Percentiles rank a stretch among this genome's conserved stretches.
These are phyloP conservation scores for Telopea speciosissima DNA, from an alignment of 177 flowering plant genomes.

Conservation along the genomic window DNA sequence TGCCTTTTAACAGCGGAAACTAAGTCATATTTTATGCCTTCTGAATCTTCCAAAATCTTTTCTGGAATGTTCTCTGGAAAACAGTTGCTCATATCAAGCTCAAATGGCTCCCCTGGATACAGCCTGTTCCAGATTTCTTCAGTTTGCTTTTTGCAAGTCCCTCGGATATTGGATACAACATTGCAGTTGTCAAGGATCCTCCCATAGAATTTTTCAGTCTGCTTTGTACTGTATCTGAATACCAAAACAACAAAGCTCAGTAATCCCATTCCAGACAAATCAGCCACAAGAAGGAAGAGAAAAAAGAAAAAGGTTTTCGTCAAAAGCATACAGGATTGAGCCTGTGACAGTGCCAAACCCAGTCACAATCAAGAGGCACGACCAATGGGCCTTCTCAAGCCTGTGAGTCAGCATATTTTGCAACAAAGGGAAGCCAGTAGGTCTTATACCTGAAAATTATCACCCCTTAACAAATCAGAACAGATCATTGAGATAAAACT, in stretches of 20 bases:
- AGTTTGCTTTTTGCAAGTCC: slow-evolving; percentile 36
- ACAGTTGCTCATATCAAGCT: slow-evolving; percentile 32
- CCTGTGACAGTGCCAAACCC: slow-evolving; percentile 99
- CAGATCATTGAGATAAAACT: background rate
- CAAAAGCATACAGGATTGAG: slow-evolving; percentile 76
- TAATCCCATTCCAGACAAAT: background rate
- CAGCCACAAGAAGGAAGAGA: background rate
- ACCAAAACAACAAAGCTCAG: background rate
- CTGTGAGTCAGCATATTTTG: slow-evolving; percentile 49
- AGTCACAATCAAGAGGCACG: slow-evolving; percentile 97
- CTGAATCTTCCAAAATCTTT: slow-evolving; percentile 21
- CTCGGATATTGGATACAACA: slow-evolving; percentile 61
- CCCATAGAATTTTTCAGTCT: slow-evolving; percentile 74
- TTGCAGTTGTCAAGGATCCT: slow-evolving; percentile 55
- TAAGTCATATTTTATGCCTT: slow-evolving; percentile 64
- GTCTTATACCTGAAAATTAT: slow-evolving; percentile 60
- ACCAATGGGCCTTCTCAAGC: slow-evolving; percentile 60
- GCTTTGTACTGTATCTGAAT: slow-evolving; percentile 62
- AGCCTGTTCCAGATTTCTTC: slow-evolving; percentile 62
- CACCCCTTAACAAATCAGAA: slow-evolving; percentile 1
- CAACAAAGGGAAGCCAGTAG: slow-evolving; percentile 94
- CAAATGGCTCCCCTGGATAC: slow-evolving; percentile 73
- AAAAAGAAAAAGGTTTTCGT: background rate
- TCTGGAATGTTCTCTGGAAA: slow-evolving; percentile 20
- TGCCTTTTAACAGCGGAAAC: slow-evolving; percentile 80